Base-by-base conservation (phyloP, 176 grass and related monocot genomes). In the Stipa capillata region DNA sequence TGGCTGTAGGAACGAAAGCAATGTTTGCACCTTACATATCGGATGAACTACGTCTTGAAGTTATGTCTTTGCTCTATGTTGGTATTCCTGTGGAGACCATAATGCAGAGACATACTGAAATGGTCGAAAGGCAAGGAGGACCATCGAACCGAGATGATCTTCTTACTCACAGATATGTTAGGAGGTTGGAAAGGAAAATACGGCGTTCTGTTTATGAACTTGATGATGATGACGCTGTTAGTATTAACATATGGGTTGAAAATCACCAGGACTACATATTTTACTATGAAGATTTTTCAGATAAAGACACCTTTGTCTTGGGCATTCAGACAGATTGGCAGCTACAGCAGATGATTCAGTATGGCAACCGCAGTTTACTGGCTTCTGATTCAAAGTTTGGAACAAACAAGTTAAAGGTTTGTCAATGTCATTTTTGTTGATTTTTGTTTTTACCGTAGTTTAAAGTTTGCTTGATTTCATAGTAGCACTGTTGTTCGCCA, bases 271-370 rank as follows among this genome's bases (percentile, higher is more conserved):
- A 99, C 54, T 74, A 72, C 13, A 79, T 99, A 81, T 99, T 95
- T 77, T 93, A 91, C 44, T 95, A 84, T 59, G 90, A 99, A 74
- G 88, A 95, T 41, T 99, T 90, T 87, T 95, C 92, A 17, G 79
- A 87, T 80, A 85, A 71, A 47, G 90, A 89, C 23, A 87, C 88
- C 69, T 99, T 99, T 89, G 56, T 78, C 74, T 40, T 99, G 51
- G 96, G 96, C 52, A 87, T 99, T 83, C 92, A 99, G 65, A 99
- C 96, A 16, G 88, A 99, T 74, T 99, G 96, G 96, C 92, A 99
- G 66, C 90, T 99, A 44, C 90, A 99, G 29, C 92, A 95, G 71
- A 95, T 99, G 96, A 92, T 99, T 89, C 85, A 73, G 41, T 99
- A 84, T 82, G 92, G 96, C 41, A 93, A 89, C 71, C 77, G 17